A percentile compares a stretch with the other conserved stretches of the same genome.
Evolutionary conservation across 345 rosid genomes (phyloP).

Genomic region (Conringia planisiliqua): DNA sequence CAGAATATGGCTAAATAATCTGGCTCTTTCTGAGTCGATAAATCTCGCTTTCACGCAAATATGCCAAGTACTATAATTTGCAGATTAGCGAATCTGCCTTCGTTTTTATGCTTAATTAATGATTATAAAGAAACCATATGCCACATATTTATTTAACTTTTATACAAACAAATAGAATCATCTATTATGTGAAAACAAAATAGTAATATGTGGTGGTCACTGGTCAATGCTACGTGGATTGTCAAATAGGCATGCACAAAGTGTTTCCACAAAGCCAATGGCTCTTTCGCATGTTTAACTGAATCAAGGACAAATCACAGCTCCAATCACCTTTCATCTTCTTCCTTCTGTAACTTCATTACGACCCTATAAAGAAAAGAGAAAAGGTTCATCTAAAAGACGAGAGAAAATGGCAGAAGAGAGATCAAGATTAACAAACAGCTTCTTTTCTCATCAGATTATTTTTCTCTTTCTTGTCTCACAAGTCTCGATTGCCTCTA

Average conservation of each 20-base stretch:
- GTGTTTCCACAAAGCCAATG: conserved; percentile 20
- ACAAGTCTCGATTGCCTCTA: conserved; percentile 16
- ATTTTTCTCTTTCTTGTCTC: conserved; percentile 22
- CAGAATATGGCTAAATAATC: no score
- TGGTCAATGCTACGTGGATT: conserved; percentile 31
- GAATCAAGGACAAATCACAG: conserved; percentile 40
- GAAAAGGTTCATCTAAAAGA: not conserved
- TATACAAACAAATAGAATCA: not conserved
- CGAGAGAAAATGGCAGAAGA: conserved; percentile 18
- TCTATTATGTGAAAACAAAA: not conserved
- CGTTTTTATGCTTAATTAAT: not conserved
- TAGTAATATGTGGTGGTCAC: not conserved
- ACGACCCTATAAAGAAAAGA: not conserved
- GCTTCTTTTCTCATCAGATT: not conserved
- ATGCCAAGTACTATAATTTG: no score
- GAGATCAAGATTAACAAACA: not conserved
- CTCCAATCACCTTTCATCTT: conserved; percentile 18
- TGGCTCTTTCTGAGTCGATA: no score
- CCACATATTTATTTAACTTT: not conserved
- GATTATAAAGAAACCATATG: not conserved
- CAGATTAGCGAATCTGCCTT: not conserved
- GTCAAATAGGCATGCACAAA: conserved; percentile 33
- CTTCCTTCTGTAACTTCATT: not conserved
- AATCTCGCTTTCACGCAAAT: no score
- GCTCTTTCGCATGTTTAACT: conserved; percentile 36